phyloP scores from a whole-genome alignment of 257 asterid species.

The Jaltomata sinuosa region DNA sequence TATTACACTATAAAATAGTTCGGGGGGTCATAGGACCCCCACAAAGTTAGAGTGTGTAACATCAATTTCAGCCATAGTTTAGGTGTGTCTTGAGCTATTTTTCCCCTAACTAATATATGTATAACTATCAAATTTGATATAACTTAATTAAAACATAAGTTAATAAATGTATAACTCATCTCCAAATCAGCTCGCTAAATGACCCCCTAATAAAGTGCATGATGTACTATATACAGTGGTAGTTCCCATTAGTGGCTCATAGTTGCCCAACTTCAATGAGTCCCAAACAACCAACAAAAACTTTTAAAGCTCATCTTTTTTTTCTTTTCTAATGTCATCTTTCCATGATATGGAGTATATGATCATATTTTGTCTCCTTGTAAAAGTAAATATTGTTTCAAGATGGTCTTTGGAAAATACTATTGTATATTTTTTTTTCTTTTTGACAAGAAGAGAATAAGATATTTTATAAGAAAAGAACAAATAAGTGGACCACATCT shows the following conservation, averaged over 20 bases:
- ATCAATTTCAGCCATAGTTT: no score
- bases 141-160: no score
- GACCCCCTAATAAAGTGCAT: no score
- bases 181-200: no score
- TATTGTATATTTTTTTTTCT: background rate
- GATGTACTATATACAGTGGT: background rate
- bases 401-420: background rate
- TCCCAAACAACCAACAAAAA: background rate
- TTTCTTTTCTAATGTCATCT: no score
- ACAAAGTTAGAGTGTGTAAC: no score
- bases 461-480: background rate
- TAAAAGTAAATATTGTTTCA: background rate
- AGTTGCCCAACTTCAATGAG: background rate
- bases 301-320: background rate
- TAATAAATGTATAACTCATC: no score
- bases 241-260: slow-evolving; percentile 1
- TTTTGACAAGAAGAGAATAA: background rate
- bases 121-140: no score
- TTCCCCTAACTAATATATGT: no score
- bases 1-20: no score
- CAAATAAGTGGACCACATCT: background rate
- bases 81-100: no score
- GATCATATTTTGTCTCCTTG: background rate
- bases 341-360: background rate
- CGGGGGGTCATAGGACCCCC: no score